These are phyloP conservation scores for Trapa bicornis DNA, from an alignment of 345 rosid species.

Conservation along the genomic window DNA sequence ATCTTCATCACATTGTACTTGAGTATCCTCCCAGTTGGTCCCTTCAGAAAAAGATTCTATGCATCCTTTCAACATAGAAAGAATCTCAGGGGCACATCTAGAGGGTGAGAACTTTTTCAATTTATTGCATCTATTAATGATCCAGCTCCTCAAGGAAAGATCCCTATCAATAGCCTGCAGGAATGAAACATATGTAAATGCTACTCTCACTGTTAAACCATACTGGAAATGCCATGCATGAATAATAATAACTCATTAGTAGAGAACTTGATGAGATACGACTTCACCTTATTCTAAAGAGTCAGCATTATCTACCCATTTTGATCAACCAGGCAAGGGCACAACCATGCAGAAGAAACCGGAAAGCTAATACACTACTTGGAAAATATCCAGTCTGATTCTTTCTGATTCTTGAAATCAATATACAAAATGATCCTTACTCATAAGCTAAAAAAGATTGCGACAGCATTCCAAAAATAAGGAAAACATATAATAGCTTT, in stretches of 20 bases:
- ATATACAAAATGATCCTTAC: background rate
- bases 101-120: slow-evolving; percentile 34
- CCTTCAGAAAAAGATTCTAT: slow-evolving; percentile 34
- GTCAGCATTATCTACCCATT: background rate
- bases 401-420: background rate
- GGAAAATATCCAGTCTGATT: background rate
- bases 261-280: background rate
- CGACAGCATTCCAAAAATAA: background rate
- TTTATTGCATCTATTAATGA: slow-evolving; percentile 49
- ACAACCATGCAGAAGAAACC: background rate
- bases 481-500: background rate
- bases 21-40: slow-evolving; percentile 33
- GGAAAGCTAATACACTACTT: background rate
- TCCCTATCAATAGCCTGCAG: slow-evolving; percentile 56
- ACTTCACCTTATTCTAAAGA: background rate
- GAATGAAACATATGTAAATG: slow-evolving; percentile 5
- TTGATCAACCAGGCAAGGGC: background rate
- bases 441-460: slow-evolving; percentile 1
- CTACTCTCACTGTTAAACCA: slow-evolving; percentile 6
- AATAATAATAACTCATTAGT: background rate
- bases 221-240: background rate
- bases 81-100: slow-evolving; percentile 29
- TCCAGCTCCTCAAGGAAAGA: slow-evolving; percentile 56
- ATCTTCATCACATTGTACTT: slow-evolving; percentile 52
- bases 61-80: slow-evolving; percentile 42